Conservation (phyloP, 371 early-diverging fungal genomes). For the Rhizopus microsporus region DNA sequence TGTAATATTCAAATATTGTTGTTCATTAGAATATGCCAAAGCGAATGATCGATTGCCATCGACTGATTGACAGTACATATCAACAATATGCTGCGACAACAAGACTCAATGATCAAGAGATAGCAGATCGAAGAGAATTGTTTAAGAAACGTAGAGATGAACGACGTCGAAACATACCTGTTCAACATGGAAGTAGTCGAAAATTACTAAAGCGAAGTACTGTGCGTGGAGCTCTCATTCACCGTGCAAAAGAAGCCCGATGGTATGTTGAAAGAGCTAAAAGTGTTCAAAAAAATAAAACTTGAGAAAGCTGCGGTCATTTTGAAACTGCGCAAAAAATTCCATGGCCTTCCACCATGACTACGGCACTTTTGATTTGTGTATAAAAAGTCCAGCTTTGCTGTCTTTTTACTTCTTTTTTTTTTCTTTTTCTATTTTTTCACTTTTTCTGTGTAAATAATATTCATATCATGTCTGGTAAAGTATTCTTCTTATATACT, state of each 20-base stretch:
- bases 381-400: neutral
- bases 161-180: slow-evolving; percentile 39
- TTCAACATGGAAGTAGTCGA: slow-evolving; percentile 16
- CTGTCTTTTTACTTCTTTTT: neutral
- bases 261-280: slow-evolving; percentile 50
- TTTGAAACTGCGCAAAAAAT: slow-evolving; percentile 5
- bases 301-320: neutral
- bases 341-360: slow-evolving; percentile 21
- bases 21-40: slow-evolving; percentile 66
- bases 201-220: slow-evolving; percentile 35
- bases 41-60: slow-evolving; percentile 73
- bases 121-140: slow-evolving; percentile 51
- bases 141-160: slow-evolving; percentile 50
- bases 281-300: slow-evolving; percentile 27
- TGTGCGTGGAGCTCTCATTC: slow-evolving; percentile 42
- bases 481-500: neutral
- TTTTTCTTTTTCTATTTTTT: slow-evolving; percentile 9
- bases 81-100: slow-evolving; percentile 53
- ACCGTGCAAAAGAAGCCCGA: slow-evolving; percentile 46
- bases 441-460: neutral
- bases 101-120: slow-evolving; percentile 57
- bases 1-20: slow-evolving; percentile 3
- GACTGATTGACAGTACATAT: slow-evolving; percentile 66
- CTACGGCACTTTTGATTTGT: neutral
- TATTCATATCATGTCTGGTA: slow-evolving; percentile 30